phyloP scores from a whole-genome alignment of 192 early-diverging fungal species.

The Dimargaris cristalligena region DNA sequence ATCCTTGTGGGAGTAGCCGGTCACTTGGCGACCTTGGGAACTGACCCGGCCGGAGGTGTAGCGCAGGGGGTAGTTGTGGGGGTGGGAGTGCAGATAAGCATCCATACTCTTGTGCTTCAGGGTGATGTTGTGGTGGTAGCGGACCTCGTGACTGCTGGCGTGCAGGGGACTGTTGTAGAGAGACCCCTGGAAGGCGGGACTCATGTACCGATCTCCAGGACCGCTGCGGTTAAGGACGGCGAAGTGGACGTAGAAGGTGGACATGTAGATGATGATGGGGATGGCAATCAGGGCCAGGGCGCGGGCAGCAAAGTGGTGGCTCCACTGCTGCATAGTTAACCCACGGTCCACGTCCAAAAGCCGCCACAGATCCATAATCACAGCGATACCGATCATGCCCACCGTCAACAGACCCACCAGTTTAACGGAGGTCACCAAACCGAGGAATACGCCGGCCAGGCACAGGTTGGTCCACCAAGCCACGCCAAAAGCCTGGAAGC shows the following conservation, averaged over 20 bases:
- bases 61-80: slow-evolving; percentile 60
- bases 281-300: slow-evolving; percentile 69
- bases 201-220: slow-evolving; percentile 92
- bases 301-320: slow-evolving; percentile 77
- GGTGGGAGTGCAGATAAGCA: slow-evolving; percentile 65
- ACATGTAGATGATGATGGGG: slow-evolving; percentile 67
- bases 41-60: slow-evolving; percentile 87
- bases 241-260: slow-evolving; percentile 92
- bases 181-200: slow-evolving; percentile 72
- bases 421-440: slow-evolving; percentile 58
- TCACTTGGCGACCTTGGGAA: slow-evolving; percentile 72
- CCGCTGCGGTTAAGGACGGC: slow-evolving; percentile 68
- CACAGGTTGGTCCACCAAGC: slow-evolving; percentile 81
- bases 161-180: slow-evolving; percentile 66
- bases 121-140: slow-evolving; percentile 62
- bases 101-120: slow-evolving; percentile 61
- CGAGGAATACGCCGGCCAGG: slow-evolving; percentile 62
- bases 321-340: slow-evolving; percentile 46
- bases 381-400: slow-evolving; percentile 63
- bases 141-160: slow-evolving; percentile 46
- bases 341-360: slow-evolving; percentile 72
- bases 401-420: slow-evolving; percentile 90
- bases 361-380: slow-evolving; percentile 79
- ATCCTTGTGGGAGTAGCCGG: slow-evolving; percentile 36
- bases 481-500: slow-evolving; percentile 48